Evolutionary conservation across 2,329 filamentous ascomycete genomes (phyloP), one percentile per base, ranked within the genome.

Genomic region (Arachnomyces sp.): DNA sequence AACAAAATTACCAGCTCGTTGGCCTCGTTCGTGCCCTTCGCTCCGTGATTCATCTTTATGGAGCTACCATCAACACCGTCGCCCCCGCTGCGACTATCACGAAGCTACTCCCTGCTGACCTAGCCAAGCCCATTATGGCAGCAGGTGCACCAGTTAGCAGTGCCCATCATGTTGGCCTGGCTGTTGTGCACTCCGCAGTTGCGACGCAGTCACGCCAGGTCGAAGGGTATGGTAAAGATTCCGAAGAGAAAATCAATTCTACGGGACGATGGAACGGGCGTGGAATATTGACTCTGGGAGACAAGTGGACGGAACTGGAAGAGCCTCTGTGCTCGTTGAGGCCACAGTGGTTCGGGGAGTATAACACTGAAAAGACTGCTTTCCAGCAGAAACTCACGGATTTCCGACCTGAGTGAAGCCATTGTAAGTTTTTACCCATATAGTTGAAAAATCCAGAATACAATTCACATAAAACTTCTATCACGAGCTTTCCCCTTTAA

Each of bases 21-120:
- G 54, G 53, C n/a, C 46, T 62, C 1, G 47, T 66, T 4, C 53
- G 63, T 5, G 47, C 59, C 2, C 49, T 66, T 18, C 52, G 61
- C 3, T 52, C 59, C 0, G 42, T 49, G 0, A 29, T 60, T 3
- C 31, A 36, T 8, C 29, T 37, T 3, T 42, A 58, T 28, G 43
- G 51, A 30, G 58, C 60, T 39, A 61, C 64, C 14, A 66, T 67
- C 51, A 65, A 65, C 34, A 52, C 43, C 2, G 61, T 67, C 11
- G 63, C 63, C 0, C 63, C 64, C 0, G 57, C 58, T 25, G 20
- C 20, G 20, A 25, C 20, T 5, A 25, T 25, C 20, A 25, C 20
- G 5, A 25, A 25, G 20, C 40, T 64, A 1, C 42, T 66, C 1
- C 56, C 59, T 3, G 31, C 28, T 2, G 38, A 64, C 15, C 43